phyloP scores from a whole-genome alignment of 257 asterid genomes.

The Solanum okadae region DNA sequence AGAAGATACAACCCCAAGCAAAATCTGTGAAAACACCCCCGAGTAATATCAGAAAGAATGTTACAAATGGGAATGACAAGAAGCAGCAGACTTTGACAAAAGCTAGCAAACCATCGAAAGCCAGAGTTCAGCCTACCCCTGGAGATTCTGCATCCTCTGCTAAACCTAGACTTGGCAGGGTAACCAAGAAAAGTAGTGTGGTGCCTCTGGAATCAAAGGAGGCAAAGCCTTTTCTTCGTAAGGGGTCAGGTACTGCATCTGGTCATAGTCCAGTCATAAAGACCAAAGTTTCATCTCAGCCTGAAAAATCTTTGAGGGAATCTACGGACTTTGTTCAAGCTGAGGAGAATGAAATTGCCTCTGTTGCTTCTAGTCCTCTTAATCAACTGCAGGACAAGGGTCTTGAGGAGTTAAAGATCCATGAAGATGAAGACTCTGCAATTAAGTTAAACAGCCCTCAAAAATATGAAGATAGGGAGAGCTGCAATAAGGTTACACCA shows the following conservation, averaged over 20 bases:
- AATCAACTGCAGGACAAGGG: conserved; percentile 36
- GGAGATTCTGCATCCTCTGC: conserved; percentile 40
- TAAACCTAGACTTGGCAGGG: conserved; percentile 66
- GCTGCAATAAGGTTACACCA: conserved; percentile 20
- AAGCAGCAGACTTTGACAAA: conserved; percentile 43
- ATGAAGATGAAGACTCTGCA: conserved; percentile 11
- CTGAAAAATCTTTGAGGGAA: conserved; percentile 33
- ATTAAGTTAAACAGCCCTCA: conserved; percentile 23
- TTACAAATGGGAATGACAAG: conserved; percentile 37
- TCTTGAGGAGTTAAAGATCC: conserved; percentile 17
- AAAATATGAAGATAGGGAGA: conserved; percentile 34
- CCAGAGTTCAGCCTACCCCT: conserved; percentile 37
- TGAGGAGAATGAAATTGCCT: conserved; percentile 31
- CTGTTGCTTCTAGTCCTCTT: conserved; percentile 28
- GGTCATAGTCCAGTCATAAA: conserved; percentile 17
- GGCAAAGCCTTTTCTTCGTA: conserved; percentile 76
- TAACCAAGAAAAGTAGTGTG: conserved; percentile 78
- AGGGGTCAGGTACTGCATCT: conserved; percentile 57
- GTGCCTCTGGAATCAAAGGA: conserved; percentile 75
- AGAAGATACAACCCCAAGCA: conserved; percentile 29
- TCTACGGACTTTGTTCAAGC: conserved; percentile 17
- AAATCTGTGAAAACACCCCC: conserved; percentile 42
- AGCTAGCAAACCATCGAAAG: conserved; percentile 38
- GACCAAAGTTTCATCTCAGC: background rate
- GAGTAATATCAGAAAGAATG: conserved; percentile 38